Percentiles rank a stretch among this genome's conserved stretches.
These are phyloP conservation scores for Alternaria viburni DNA, from an alignment of 2,329 filamentous ascomycete genomes.

Conservation along the genomic window DNA sequence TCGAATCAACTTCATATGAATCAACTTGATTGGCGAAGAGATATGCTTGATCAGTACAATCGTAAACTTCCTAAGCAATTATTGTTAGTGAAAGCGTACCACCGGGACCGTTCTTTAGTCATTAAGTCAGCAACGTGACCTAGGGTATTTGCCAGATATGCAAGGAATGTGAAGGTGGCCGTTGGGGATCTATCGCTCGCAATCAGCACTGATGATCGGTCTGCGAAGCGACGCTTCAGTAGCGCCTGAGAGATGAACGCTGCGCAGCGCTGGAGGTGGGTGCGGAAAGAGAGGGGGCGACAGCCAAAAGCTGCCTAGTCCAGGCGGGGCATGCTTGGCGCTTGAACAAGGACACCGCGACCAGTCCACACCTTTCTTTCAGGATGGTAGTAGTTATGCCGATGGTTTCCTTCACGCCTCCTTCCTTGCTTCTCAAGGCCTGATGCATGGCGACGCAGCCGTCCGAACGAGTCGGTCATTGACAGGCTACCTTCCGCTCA, in stretches of 20 bases:
- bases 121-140: neutral
- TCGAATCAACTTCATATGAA: neutral
- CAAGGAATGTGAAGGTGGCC: neutral
- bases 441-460: no score
- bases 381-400: neutral
- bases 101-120: neutral
- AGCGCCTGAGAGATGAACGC: neutral
- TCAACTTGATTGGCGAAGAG: neutral
- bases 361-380: neutral
- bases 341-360: neutral
- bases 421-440: neutral
- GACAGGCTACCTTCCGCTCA: neutral
- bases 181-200: neutral
- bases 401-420: neutral
- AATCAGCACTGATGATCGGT: neutral
- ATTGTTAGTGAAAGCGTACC: neutral
- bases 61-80: neutral
- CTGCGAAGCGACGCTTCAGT: neutral
- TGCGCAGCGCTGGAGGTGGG: neutral
- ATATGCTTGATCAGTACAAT: neutral
- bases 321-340: conserved; percentile 5
- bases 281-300: neutral
- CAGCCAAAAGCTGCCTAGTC: neutral
- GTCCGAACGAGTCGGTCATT: neutral
- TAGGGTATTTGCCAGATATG: neutral